phyloP scores from a whole-genome alignment of 352 stramenopile genomes.

The Phytophthora brassicae region DNA sequence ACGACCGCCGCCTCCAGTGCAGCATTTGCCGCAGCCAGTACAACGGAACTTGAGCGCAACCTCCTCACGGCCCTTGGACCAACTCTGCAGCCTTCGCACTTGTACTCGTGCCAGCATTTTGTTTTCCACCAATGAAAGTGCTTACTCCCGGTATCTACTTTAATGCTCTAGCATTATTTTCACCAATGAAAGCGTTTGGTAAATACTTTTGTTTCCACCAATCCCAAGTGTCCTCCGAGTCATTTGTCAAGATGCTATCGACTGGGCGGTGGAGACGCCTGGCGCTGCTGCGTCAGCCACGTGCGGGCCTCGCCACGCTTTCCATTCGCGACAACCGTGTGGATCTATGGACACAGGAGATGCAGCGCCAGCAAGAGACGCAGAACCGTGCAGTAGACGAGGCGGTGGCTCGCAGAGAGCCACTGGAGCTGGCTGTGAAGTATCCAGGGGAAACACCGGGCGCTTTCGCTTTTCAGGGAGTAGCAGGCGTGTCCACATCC shows the following conservation, averaged over 20 bases:
- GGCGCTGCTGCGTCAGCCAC: conserved; percentile 11
- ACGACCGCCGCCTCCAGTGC: conserved; percentile 62
- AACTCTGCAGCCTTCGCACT: conserved; percentile 34
- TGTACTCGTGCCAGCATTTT: no score
- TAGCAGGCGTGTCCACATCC: conserved; percentile 45
- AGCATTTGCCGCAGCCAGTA: conserved; percentile 80
- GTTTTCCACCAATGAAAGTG: no score
- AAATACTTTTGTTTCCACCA: not conserved
- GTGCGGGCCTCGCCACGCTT: conserved; percentile 25
- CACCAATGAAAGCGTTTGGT: not conserved
- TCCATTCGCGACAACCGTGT: conserved; percentile 53
- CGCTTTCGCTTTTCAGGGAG: conserved; percentile 45
- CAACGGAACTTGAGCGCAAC: conserved; percentile 65
- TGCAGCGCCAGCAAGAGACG: conserved; percentile 46
- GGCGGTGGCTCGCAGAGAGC: conserved; percentile 19
- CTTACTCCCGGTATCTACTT: no score
- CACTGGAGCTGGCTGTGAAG: conserved; percentile 53
- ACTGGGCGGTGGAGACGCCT: conserved; percentile 24
- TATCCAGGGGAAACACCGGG: conserved; percentile 17
- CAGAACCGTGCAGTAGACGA: conserved; percentile 7
- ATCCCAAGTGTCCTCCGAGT: not conserved
- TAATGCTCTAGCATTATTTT: no score
- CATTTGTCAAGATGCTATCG: conserved; percentile 19
- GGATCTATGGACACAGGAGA: conserved; percentile 54
- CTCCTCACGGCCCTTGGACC: conserved; percentile 32